Base-by-base conservation (phyloP, 2,329 filamentous ascomycete genomes). In the Sporothrix mexicana region DNA sequence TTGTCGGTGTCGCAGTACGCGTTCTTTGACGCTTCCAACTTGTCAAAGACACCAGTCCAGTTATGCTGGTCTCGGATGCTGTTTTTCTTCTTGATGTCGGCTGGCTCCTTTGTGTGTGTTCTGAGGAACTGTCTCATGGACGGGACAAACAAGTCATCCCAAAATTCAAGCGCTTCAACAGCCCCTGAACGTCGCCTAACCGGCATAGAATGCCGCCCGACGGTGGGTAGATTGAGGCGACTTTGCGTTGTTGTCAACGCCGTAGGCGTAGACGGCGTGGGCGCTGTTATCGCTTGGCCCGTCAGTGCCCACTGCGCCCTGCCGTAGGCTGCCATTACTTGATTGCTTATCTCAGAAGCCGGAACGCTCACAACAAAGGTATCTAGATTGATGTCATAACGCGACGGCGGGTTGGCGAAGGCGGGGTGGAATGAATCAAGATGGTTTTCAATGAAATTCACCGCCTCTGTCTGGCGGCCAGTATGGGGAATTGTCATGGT, bases 1-100 rank as follows among this genome's bases (percentile, higher is more conserved):
- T 49, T 51, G 43, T 67, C 62, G 0, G 20, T 51, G 23, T 51
- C 20, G 43, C 62, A 30, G 62, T 67, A 67, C 0, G 43, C 62
- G n/a, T 49, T 67, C 23, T 49, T 67, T 9, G 62, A 43, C 1
- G 62, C 43, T 13, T 67, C 62, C 2, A 67, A 45, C 13, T 8
- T 49, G 45, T 67, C 62, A 7, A 67, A 49, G 0, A 67, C 62
- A 7, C 62, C 62, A 5, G 45, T 49, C 62, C 62, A 67, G 62
- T 67, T 43, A 23, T 15, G 6, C 30, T 51, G 62, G 12, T 30
- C 62, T 12, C 62, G 62, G 45, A 67, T 67, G 62, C 62, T 23
- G 62, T 45, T 10, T 30, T 30, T 49, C 7, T 49, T 13, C 13
- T 67, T 67, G 43, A 67, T 23, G 13, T 67, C 62, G 23, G 3